Conservation (phyloP, 1,284 basidiomycete genomes). For the Crepidotus sp. region DNA sequence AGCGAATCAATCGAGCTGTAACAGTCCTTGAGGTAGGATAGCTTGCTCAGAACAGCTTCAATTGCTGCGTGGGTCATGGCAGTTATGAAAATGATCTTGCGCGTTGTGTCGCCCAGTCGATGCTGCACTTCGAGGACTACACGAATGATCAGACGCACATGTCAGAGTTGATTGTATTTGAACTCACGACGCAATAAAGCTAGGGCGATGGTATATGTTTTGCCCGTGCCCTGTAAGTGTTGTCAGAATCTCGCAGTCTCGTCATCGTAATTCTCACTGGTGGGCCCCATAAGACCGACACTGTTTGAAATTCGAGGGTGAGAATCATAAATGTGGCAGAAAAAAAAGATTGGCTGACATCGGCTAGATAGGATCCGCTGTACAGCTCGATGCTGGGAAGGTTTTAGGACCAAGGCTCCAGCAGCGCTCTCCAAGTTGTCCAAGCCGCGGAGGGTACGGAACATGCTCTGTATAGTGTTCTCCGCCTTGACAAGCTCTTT, state of each 20-base stretch:
- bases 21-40: constrained; percentile 27
- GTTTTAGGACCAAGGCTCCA: constrained; percentile 31
- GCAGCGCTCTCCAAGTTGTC: constrained; percentile 25
- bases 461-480: constrained; percentile 29
- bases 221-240: constrained; percentile 33
- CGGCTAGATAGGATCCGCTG: constrained; percentile 33
- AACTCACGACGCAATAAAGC: constrained; percentile 29
- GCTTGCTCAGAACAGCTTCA: constrained; percentile 34
- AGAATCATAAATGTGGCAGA: neutral
- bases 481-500: constrained; percentile 24
- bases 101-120: constrained; percentile 22
- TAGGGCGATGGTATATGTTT: constrained; percentile 41
- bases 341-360: constrained; percentile 4
- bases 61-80: constrained; percentile 45
- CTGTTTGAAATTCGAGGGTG: neutral
- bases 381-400: constrained; percentile 37
- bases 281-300: constrained; percentile 42
- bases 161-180: too few species aligned
- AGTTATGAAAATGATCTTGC: constrained; percentile 36
- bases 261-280: constrained; percentile 24
- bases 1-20: constrained; percentile 31
- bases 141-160: too few species aligned
- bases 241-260: neutral
- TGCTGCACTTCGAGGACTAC: constrained; percentile 31
- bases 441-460: constrained; percentile 29